Base-by-base conservation (phyloP, 2,329 filamentous ascomycete genomes). In the Hypoxylon sp. region DNA sequence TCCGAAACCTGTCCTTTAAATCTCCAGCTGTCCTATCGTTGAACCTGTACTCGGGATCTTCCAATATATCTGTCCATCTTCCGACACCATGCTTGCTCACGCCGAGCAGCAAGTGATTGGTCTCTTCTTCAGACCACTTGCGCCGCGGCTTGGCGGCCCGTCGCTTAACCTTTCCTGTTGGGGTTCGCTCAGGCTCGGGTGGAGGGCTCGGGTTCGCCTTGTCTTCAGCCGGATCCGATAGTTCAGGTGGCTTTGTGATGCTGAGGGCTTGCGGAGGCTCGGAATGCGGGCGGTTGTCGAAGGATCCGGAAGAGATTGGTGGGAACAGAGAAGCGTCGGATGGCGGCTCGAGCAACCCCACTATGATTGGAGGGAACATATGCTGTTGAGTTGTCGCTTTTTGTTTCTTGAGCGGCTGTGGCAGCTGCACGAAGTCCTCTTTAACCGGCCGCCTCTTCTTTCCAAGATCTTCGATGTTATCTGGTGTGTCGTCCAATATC, bases 51-150 rank as follows among this genome's bases (percentile, higher is more conserved):
- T 84, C 84, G 0, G 83, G 77, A 66, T 91, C 89, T 53, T 89
- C 87, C 23, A 90, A 78, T 32, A 91, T 91, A 61, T 82, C 86
- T 7, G 87, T 89, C 89, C 89, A 91, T 72, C 87, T 88, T 38
- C 89, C 89, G 7, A 91, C 85, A 0, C 89, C 89, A 73, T 91
- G 84, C 32, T 86, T 85, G 72, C 84, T 84, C 28, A 90, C 89
- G 0, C 88, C 89, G 2, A 89, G 79, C 13, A 91, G 76, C 7
- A 91, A 80, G 69, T 89, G 83, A 55, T 86, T 89, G 1, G 89
- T 91, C 75, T 91, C 89, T 63, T 88, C 85, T 67, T 90, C 87
- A 0, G 87, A 86, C 89, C 89, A 91, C 71, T 89, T 90, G 57
- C 85, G 83, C 64, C 89, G 82, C 1, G 86, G 84, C 72, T 88